Evolutionary conservation across 192 early-diverging fungal species (phyloP).

Genomic region (Coemansia erecta): DNA sequence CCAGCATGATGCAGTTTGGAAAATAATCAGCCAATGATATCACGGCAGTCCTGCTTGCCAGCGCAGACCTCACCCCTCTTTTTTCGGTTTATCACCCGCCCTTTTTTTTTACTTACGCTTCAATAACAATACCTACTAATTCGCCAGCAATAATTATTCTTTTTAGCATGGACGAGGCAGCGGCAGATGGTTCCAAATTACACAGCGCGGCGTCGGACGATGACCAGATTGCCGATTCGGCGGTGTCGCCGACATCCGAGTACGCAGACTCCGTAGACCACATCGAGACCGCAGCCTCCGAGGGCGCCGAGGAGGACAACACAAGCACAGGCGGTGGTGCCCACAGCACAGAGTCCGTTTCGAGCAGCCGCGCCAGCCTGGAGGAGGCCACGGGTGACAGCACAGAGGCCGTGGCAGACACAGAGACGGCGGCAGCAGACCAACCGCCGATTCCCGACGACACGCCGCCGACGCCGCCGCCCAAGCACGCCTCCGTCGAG

Average conservation of each 20-base stretch:
- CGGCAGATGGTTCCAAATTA: not conserved
- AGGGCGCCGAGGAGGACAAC: not conserved
- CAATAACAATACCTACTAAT: not conserved
- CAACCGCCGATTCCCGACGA: too few species aligned
- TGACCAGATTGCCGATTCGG: conserved; percentile 3
- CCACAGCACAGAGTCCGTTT: not conserved
- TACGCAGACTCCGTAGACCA: conserved; percentile 14
- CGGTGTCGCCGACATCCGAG: conserved; percentile 3
- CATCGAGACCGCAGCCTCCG: not conserved
- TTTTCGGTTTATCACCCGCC: not conserved
- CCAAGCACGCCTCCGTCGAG: not conserved
- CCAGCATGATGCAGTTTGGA: too few species aligned
- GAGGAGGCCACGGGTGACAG: too few species aligned
- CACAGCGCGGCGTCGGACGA: not conserved
- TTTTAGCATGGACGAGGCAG: conserved; percentile 6
- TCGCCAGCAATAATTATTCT: not conserved
- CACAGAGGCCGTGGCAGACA: too few species aligned
- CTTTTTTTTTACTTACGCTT: not conserved
- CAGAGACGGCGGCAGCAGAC: too few species aligned
- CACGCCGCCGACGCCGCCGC: not conserved
- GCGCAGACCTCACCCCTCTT: not conserved
- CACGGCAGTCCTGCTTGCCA: not conserved
- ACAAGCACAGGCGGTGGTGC: not conserved
- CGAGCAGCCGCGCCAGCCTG: too few species aligned
- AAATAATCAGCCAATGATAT: too few species aligned